phyloP scores from a whole-genome alignment of 73 alveolate species.

The Tetrahymena borealis region DNA sequence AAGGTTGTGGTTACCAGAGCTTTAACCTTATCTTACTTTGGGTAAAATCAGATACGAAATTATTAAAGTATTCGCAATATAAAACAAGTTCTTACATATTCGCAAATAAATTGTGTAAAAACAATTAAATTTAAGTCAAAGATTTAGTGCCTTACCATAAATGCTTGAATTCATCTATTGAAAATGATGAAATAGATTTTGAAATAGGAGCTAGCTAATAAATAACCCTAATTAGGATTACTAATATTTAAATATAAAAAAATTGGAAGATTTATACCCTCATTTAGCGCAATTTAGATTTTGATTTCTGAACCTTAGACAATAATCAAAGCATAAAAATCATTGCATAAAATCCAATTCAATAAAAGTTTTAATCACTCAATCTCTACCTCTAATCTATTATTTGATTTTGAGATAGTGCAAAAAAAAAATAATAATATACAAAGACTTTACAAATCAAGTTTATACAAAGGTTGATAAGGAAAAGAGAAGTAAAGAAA shows the following conservation, averaged over 20 bases:
- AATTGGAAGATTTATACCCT: not conserved
- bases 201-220: too few species aligned
- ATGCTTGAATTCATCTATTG: too few species aligned
- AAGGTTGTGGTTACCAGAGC: not conserved
- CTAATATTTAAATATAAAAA: not conserved
- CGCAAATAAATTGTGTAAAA: too few species aligned
- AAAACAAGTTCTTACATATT: not conserved
- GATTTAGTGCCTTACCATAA: too few species aligned
- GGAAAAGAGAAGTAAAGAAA: not conserved
- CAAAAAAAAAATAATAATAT: not conserved
- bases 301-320: too few species aligned
- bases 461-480: not conserved
- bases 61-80: not conserved
- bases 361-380: not conserved
- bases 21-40: not conserved
- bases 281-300: not conserved
- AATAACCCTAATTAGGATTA: not conserved
- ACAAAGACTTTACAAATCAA: not conserved
- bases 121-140: too few species aligned
- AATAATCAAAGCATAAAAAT: too few species aligned
- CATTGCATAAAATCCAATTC: too few species aligned
- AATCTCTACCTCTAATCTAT: not conserved
- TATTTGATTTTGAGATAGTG: not conserved
- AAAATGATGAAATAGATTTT: too few species aligned
- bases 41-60: not conserved